Conservation (phyloP, 2,329 filamentous ascomycete genomes). For the Arthroderma sp. region DNA sequence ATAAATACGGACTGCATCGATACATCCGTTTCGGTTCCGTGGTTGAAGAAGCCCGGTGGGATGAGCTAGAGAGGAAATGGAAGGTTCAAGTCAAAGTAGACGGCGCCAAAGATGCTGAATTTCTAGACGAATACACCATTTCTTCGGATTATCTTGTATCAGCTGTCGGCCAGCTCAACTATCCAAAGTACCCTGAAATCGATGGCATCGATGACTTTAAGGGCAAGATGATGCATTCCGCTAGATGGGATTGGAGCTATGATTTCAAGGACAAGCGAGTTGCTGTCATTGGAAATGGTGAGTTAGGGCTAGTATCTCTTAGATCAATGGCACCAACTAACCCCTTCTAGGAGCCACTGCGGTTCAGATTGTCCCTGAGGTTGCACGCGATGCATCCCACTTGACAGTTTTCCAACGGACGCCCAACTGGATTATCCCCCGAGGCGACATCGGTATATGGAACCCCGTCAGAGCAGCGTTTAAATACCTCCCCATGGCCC, state of each 20-base stretch:
- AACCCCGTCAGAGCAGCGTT: constrained; percentile 30
- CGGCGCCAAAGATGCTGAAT: constrained; percentile 43
- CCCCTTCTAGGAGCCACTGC: constrained; percentile 38
- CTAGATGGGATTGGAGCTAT: constrained; percentile 49
- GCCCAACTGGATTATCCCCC: constrained; percentile 46
- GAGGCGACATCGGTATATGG: constrained; percentile 36
- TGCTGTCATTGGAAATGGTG: constrained; percentile 47
- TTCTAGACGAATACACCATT: constrained; percentile 38
- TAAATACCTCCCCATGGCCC: constrained; percentile 38
- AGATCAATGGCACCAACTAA: neutral
- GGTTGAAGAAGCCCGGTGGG: constrained; percentile 42
- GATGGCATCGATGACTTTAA: constrained; percentile 35
- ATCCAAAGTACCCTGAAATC: constrained; percentile 38
- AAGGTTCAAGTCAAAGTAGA: constrained; percentile 35
- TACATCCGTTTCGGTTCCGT: constrained; percentile 46
- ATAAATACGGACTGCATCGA: constrained; percentile 41
- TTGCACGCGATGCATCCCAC: constrained; percentile 37
- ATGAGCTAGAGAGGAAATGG: constrained; percentile 41
- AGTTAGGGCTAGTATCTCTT: constrained; percentile 1
- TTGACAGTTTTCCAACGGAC: constrained; percentile 45
- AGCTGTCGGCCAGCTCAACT: constrained; percentile 46
- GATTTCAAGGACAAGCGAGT: constrained; percentile 42
- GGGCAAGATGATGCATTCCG: constrained; percentile 44
- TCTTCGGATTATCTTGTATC: constrained; percentile 44
- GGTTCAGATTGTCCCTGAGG: constrained; percentile 45